Conservation (phyloP, 208 protist genomes). For the Vickermania ingenoplastis region DNA sequence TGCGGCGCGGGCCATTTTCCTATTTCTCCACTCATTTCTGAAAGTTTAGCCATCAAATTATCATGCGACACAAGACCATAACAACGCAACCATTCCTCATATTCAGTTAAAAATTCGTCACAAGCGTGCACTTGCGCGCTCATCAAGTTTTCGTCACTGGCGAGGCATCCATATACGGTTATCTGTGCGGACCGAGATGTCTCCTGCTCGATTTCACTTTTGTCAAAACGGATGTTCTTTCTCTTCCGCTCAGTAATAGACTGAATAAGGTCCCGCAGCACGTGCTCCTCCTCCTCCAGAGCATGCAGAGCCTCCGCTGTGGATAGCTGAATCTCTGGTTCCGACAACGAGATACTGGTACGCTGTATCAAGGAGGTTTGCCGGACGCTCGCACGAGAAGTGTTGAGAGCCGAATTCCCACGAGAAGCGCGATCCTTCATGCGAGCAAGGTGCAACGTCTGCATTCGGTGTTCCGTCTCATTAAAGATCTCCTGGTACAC, state of each 20-base stretch:
- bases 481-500: conserved; percentile 83
- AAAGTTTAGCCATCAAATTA: conserved; percentile 36
- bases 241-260: conserved; percentile 41
- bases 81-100: conserved; percentile 61
- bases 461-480: conserved; percentile 68
- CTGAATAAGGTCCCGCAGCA: conserved; percentile 51
- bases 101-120: conserved; percentile 45
- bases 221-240: conserved; percentile 23
- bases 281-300: conserved; percentile 39
- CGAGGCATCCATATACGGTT: conserved; percentile 67
- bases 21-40: conserved; percentile 14
- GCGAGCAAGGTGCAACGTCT: conserved; percentile 44
- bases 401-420: conserved; percentile 3
- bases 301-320: conserved; percentile 33
- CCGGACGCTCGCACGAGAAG: background rate
- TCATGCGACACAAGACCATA: conserved; percentile 43
- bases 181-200: conserved; percentile 44
- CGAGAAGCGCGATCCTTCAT: conserved; percentile 33
- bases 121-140: conserved; percentile 28
- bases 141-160: conserved; percentile 73
- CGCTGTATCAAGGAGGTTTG: background rate
- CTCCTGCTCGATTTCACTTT: conserved; percentile 28
- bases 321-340: conserved; percentile 9
- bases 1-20: conserved; percentile 14
- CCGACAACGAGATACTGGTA: conserved; percentile 1